phyloP scores from a whole-genome alignment of 2,329 filamentous ascomycete genomes.

The Diaporthe humulicola region DNA sequence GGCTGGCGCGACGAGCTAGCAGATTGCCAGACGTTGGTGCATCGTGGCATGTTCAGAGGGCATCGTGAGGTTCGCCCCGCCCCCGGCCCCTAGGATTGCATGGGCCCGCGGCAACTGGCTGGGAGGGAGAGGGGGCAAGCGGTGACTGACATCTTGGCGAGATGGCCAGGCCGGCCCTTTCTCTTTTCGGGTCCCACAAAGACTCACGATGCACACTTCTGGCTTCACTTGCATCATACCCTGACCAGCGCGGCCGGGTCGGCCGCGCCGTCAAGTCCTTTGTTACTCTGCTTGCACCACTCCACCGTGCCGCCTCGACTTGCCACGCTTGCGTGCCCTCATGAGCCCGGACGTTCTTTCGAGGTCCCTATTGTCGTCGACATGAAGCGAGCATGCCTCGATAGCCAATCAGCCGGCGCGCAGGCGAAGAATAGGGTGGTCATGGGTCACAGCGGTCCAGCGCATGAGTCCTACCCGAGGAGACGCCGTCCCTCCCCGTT shows the following conservation, averaged over 20 bases:
- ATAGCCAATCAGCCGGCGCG: background rate
- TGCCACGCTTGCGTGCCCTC: background rate
- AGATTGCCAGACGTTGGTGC: constrained; percentile 10
- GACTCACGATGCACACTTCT: constrained; percentile 36
- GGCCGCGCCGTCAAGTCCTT: constrained; percentile 3
- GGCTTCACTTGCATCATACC: constrained; percentile 38
- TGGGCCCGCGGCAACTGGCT: constrained; percentile 29
- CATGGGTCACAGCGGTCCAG: background rate
- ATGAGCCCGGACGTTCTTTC: background rate
- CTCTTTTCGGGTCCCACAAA: constrained; percentile 13
- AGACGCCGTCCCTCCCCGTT: background rate
- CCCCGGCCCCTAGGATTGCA: constrained; percentile 5
- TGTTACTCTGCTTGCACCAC: background rate
- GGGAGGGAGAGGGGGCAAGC: constrained; percentile 8
- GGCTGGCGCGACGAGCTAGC: constrained; percentile 23
- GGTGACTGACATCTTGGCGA: constrained; percentile 30
- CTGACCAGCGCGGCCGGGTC: constrained; percentile 10
- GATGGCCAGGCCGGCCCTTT: constrained; percentile 34
- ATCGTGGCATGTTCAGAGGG: constrained; percentile 23
- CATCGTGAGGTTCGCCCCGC: constrained; percentile 22
- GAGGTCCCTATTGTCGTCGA: background rate
- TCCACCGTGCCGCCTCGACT: constrained; percentile 6
- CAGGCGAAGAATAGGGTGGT: background rate
- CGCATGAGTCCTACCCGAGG: constrained; percentile 15
- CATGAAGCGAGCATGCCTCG: background rate